Evolutionary conservation across 2,329 filamentous ascomycete genomes (phyloP).

Genomic region (Paraphaeosphaeria sporulosa): DNA sequence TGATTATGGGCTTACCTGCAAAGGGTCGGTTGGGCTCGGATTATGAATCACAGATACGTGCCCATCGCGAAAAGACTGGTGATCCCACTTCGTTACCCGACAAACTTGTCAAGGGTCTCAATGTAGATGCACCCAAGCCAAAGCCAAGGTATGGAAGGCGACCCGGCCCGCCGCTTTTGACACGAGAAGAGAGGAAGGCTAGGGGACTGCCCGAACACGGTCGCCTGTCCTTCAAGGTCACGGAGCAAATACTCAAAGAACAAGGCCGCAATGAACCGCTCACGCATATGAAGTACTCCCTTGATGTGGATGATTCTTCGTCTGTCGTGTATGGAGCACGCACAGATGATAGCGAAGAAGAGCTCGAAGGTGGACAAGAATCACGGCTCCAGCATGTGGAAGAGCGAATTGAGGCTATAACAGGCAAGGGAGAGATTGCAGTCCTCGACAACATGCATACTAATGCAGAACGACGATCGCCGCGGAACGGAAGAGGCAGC

Average conservation of each 20-base stretch:
- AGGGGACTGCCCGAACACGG: constrained; percentile 34
- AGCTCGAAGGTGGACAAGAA: not conserved
- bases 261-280: constrained; percentile 10
- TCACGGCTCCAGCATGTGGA: not conserved
- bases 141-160: constrained; percentile 4
- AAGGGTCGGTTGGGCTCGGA: constrained; percentile 34
- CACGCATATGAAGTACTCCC: not conserved
- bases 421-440: not conserved
- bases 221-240: constrained; percentile 28
- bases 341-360: not conserved
- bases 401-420: not conserved
- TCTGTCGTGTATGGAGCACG: not conserved
- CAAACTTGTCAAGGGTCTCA: constrained; percentile 20
- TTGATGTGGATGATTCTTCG: not conserved
- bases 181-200: constrained; percentile 37
- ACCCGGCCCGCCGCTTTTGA: constrained; percentile 28
- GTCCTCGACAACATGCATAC: not conserved
- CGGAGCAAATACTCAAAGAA: constrained; percentile 33
- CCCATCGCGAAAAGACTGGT: constrained; percentile 31
- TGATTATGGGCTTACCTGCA: constrained; percentile 31
- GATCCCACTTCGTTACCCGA: constrained; percentile 32
- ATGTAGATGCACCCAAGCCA: constrained; percentile 7
- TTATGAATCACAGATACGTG: constrained; percentile 36
- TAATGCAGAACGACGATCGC: too few species aligned
- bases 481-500: not conserved